phyloP scores from a whole-genome alignment of 2,329 filamentous ascomycete genomes.

The Talaromyces pinophilus region DNA sequence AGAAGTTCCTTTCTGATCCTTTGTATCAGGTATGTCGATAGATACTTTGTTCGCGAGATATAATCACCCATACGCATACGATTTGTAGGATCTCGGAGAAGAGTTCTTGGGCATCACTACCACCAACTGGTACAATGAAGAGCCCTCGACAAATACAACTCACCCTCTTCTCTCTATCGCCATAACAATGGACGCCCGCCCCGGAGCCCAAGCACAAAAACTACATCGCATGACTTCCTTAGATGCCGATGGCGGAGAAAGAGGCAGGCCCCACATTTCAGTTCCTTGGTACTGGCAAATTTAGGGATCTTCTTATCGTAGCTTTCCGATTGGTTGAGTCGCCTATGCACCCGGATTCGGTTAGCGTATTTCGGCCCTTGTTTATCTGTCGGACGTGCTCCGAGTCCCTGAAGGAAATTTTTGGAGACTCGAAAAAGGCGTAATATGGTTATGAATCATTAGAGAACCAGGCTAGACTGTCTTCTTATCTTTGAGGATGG shows the following conservation, averaged over 20 bases:
- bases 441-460: not conserved
- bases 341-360: not conserved
- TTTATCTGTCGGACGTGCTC: not conserved
- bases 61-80: not conserved
- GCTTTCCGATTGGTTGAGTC: constrained; percentile 5
- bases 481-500: not conserved
- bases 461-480: not conserved
- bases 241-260: not conserved
- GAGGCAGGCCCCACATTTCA: not conserved
- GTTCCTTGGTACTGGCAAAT: not conserved
- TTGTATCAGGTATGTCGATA: constrained; percentile 31
- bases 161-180: constrained; percentile 42
- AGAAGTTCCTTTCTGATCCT: constrained; percentile 40
- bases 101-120: constrained; percentile 41
- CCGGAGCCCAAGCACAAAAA: constrained; percentile 35
- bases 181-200: constrained; percentile 42
- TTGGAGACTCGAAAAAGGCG: not conserved
- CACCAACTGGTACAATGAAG: constrained; percentile 36
- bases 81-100: constrained; percentile 31
- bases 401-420: not conserved
- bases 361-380: not conserved
- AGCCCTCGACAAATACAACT: constrained; percentile 35
- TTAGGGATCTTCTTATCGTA: not conserved
- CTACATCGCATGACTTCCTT: constrained; percentile 30
- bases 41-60: no score